Evolutionary conservation across 495 filamentous ascomycete genomes (phyloP), one percentile per base, ranked within the genome.

Genomic region (Lophiostoma macrostomum): DNA sequence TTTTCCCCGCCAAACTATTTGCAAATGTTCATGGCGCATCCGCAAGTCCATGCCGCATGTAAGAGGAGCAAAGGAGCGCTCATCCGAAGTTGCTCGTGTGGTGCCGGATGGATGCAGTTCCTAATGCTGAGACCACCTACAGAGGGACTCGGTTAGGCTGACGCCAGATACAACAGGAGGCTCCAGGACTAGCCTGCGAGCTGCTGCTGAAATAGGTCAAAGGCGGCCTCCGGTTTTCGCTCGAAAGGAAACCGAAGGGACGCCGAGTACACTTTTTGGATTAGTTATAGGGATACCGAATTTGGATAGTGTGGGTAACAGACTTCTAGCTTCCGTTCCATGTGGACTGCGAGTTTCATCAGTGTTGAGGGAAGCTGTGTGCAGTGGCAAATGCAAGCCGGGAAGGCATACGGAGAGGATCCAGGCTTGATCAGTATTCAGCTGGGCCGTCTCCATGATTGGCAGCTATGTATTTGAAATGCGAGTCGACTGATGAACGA

Each of bases 171-270:
- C 29, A n/a, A 7, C n/a, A n/a, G n/a, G 7, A 32, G 29, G 7
- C 7, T n/a, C 29, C 29, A 7, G 29, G 29, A 7, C 7, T n/a
- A 32, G 29, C n/a, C 29, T 32, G 7, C 29, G 29, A 32, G n/a
- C 29, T 32, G n/a, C n/a, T n/a, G n/a, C n/a, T n/a, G n/a, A n/a
- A n/a, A n/a, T n/a, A n/a, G n/a, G n/a, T n/a, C n/a, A n/a, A n/a
- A n/a, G n/a, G n/a, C n/a, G n/a, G n/a, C n/a, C n/a, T n/a, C 34
- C 43, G 34, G n/a, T 35, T 32, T 36, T 56, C 53, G 53, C 53
- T 49, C 53, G 44, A 56, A 56, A 49, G 53, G 53, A 56, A 56
- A 44, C 53, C 53, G 53, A 55, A 38, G 18, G 7, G 13, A 24
- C 1, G 20, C 20, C 25, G 11, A 25, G 45, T 30, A 49, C 29